Percentiles rank a stretch among this genome's conserved stretches.
Evolutionary conservation across 108 stramenopile genomes (phyloP).

Genomic region (Cyclotella cryptica): DNA sequence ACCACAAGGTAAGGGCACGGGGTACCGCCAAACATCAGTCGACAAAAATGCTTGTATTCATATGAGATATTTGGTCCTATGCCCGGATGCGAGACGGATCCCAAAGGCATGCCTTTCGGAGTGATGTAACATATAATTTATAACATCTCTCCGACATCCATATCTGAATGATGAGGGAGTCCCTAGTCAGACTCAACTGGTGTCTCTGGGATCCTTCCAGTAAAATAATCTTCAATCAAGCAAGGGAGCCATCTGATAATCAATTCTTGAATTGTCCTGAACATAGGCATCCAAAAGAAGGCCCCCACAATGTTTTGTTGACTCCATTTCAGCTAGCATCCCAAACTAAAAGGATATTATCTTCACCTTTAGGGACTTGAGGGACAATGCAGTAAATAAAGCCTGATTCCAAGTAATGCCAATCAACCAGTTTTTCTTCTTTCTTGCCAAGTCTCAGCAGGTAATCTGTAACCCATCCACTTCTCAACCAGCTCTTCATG

Average conservation of each 20-base stretch:
- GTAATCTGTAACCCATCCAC: slow-evolving; percentile 3
- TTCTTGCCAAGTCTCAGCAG: not conserved
- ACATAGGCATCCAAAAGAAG: slow-evolving; percentile 47
- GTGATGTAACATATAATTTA: slow-evolving; percentile 3
- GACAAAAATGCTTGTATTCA: not conserved
- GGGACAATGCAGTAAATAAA: slow-evolving; percentile 1
- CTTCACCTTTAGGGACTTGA: slow-evolving; percentile 35
- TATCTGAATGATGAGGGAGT: not conserved
- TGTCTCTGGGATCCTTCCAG: too few species aligned
- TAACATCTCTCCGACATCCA: slow-evolving; percentile 9
- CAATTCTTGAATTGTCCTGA: slow-evolving; percentile 19
- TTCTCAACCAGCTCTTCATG: not conserved
- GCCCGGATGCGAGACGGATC: not conserved
- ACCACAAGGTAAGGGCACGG: slow-evolving; percentile 30
- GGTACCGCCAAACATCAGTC: slow-evolving; percentile 37
- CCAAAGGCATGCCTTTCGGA: too few species aligned
- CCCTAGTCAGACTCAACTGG: not conserved
- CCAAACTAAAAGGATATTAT: too few species aligned
- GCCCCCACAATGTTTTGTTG: slow-evolving; percentile 35
- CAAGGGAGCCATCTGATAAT: slow-evolving; percentile 14
- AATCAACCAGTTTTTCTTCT: too few species aligned
- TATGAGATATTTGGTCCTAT: not conserved
- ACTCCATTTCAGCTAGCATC: too few species aligned
- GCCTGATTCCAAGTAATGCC: too few species aligned
- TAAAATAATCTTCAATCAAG: slow-evolving; percentile 6